Evolutionary conservation across 352 stramenopile species (phyloP).

Genomic region (Phytophthora rubi): DNA sequence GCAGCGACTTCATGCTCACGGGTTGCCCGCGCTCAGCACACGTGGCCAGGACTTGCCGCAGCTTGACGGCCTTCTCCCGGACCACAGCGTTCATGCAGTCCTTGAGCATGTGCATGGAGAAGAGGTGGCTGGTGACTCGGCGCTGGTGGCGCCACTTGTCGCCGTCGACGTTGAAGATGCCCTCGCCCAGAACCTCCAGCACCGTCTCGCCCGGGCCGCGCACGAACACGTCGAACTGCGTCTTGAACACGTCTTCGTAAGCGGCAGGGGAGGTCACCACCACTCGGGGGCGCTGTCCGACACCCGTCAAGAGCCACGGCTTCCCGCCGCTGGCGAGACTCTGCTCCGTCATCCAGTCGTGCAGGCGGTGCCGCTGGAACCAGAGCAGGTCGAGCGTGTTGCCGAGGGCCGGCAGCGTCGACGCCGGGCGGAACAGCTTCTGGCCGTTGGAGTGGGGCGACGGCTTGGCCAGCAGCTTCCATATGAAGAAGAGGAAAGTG

Average conservation of each 20-base stretch:
- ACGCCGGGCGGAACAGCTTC: conserved; percentile 25
- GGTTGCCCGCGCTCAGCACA: conserved; percentile 25
- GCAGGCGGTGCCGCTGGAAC: conserved; percentile 50
- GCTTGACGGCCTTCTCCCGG: conserved; percentile 43
- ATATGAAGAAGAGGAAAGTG: conserved; percentile 9
- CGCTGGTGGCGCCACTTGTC: conserved; percentile 70
- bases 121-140: conserved; percentile 88
- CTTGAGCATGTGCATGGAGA: conserved; percentile 62
- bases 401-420: conserved; percentile 48
- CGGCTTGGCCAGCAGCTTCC: conserved; percentile 9
- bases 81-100: conserved; percentile 52
- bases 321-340: conserved; percentile 32
- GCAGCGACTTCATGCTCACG: conserved; percentile 47
- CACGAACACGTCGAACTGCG: conserved; percentile 53
- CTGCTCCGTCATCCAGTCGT: conserved; percentile 63
- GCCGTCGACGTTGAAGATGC: conserved; percentile 72
- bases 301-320: conserved; percentile 40
- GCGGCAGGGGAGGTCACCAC: conserved; percentile 39
- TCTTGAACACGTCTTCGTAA: conserved; percentile 60
- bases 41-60: conserved; percentile 43
- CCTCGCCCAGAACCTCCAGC: conserved; percentile 55
- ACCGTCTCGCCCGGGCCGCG: conserved; percentile 54
- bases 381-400: conserved; percentile 59
- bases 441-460: conserved; percentile 5
- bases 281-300: conserved; percentile 42